These are phyloP conservation scores for Mrakia gelida DNA, from an alignment of 768 basidiomycete genomes.

Conservation along the genomic window DNA sequence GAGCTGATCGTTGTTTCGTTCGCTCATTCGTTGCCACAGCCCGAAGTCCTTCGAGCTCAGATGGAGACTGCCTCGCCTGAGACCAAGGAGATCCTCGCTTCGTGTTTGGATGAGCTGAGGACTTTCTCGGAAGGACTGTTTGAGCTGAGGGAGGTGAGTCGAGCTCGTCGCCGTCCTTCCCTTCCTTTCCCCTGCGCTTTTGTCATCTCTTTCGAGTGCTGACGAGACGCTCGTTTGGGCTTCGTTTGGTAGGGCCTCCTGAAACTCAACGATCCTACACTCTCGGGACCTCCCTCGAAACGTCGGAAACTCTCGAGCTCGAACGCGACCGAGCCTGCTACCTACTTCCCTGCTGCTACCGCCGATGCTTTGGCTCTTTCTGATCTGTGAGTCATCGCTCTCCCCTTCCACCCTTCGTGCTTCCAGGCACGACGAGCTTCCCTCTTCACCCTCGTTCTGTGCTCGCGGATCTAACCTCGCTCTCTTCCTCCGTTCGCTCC, in stretches of 20 bases:
- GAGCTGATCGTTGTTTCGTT: not conserved
- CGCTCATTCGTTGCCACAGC: too few relatives aligned
- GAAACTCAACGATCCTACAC: slow-evolving; percentile 6
- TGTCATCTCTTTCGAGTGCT: not conserved
- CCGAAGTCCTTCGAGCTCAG: not conserved
- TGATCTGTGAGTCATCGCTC: slow-evolving; percentile 11
- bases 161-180: not conserved
- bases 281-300: slow-evolving; percentile 23
- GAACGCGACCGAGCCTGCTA: not conserved
- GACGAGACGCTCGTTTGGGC: not conserved
- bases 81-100: slow-evolving; percentile 18
- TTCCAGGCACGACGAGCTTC: not conserved
- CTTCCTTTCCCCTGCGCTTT: too few relatives aligned
- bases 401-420: not conserved
- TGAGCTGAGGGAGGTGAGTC: slow-evolving; percentile 29
- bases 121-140: slow-evolving; percentile 30
- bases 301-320: slow-evolving; percentile 23
- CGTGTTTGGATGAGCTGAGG: slow-evolving; percentile 17
- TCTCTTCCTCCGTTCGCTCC: not conserved
- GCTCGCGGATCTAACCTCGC: not conserved
- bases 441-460: too few relatives aligned
- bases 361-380: slow-evolving; percentile 26
- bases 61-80: slow-evolving; percentile 6
- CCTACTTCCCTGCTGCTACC: slow-evolving; percentile 24
- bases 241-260: slow-evolving; percentile 14